These are phyloP conservation scores for Cyberlindnera veronae DNA, from an alignment of 805 yeast species.

Conservation along the genomic window DNA sequence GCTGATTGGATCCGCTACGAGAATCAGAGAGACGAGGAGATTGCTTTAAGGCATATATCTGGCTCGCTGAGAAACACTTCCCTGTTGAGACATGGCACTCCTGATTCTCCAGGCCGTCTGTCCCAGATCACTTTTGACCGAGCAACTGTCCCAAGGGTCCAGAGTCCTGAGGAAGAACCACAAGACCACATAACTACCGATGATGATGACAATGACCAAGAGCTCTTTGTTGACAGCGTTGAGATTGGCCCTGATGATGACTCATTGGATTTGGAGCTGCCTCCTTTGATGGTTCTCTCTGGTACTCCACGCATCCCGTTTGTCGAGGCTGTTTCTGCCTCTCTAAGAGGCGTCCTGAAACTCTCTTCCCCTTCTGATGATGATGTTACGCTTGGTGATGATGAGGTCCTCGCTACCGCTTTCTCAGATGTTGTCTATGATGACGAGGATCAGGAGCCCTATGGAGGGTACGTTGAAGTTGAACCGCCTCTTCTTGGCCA, in stretches of 20 bases:
- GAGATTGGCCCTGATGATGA: slow-evolving; percentile 2
- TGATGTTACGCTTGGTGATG: background rate
- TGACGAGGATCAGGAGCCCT: slow-evolving; percentile 6
- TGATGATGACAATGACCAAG: slow-evolving; percentile 2
- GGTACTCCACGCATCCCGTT: background rate
- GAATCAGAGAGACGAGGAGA: background rate
- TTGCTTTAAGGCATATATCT: background rate
- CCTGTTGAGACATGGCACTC: background rate
- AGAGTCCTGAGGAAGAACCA: background rate
- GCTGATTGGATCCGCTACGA: slow-evolving; percentile 6
- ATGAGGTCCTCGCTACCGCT: background rate
- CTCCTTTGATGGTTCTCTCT: slow-evolving; percentile 3
- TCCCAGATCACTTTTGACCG: too few species aligned
- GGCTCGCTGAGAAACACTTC: background rate
- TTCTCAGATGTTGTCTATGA: slow-evolving; percentile 1
- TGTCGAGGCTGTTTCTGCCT: background rate
- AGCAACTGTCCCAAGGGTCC: too few species aligned
- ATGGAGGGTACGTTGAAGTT: slow-evolving; percentile 18
- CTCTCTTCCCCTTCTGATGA: too few species aligned
- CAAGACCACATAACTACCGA: background rate
- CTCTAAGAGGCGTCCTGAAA: too few species aligned
- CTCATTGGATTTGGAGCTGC: slow-evolving; percentile 3
- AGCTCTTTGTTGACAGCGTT: slow-evolving; percentile 4
- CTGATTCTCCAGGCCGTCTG: background rate
- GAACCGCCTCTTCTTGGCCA: slow-evolving; percentile 18